Evolutionary conservation across 1,139 yeast species (phyloP).

Genomic region (Casaregolazyma lundiana): DNA sequence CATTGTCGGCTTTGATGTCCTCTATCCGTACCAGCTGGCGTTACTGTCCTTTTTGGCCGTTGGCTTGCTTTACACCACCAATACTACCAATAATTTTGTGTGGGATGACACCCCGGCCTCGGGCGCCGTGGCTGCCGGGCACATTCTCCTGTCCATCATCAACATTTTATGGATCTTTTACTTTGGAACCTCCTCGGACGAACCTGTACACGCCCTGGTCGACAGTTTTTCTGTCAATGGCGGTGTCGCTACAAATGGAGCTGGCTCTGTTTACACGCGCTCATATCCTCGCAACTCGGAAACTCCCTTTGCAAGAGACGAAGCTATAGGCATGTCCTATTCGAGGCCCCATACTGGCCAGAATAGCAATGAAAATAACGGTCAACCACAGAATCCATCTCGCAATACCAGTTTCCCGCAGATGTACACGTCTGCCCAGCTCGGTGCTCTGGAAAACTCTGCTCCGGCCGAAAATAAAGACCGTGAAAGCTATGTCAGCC

Average conservation of each 20-base stretch:
- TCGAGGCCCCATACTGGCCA: constrained; percentile 4
- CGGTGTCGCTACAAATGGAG: constrained; percentile 14
- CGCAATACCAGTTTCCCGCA: constrained; percentile 34
- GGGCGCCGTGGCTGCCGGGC: constrained; percentile 91
- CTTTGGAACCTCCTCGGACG: constrained; percentile 51
- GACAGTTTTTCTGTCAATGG: constrained; percentile 56
- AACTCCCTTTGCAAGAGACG: constrained; percentile 12
- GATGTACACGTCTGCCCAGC: constrained; percentile 50
- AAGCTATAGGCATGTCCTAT: constrained; percentile 13
- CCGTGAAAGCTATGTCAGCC: constrained; percentile 17
- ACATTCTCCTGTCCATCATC: constrained; percentile 73
- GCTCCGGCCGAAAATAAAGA: constrained; percentile 16
- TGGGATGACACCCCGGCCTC: constrained; percentile 60
- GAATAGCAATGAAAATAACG: background rate
- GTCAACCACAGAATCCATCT: constrained; percentile 4
- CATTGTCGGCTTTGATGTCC: constrained; percentile 61
- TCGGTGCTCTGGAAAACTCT: constrained; percentile 57
- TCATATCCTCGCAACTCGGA: constrained; percentile 15
- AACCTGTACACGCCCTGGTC: constrained; percentile 73
- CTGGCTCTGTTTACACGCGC: constrained; percentile 7
- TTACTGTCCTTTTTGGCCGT: constrained; percentile 51
- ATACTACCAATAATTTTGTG: constrained; percentile 74
- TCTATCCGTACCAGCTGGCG: constrained; percentile 68
- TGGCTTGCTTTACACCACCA: constrained; percentile 78
- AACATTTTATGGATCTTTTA: constrained; percentile 75